Evolutionary conservation across 2,329 filamentous ascomycete genomes (phyloP).

Genomic region (Colletotrichum agaves): DNA sequence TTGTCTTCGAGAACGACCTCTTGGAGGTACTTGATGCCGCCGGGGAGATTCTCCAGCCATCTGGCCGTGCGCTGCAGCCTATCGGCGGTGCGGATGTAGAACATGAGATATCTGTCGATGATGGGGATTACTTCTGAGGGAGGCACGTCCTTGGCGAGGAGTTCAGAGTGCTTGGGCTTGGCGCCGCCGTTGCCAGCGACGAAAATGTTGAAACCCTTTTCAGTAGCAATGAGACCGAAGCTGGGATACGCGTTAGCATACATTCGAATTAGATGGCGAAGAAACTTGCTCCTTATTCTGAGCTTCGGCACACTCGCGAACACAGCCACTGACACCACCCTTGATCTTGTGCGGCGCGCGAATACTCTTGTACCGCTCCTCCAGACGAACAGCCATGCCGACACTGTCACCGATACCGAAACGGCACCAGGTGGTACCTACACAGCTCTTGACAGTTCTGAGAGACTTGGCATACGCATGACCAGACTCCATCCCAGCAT

Average conservation of each 20-base stretch:
- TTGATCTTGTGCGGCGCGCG: constrained; percentile 92
- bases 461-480: constrained; percentile 92
- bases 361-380: constrained; percentile 93
- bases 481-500: constrained; percentile 89
- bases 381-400: constrained; percentile 86
- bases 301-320: constrained; percentile 92
- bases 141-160: constrained; percentile 87
- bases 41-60: constrained; percentile 87
- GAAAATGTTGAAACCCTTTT: constrained; percentile 94
- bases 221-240: constrained; percentile 90
- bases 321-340: constrained; percentile 88
- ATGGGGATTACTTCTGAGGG: constrained; percentile 85
- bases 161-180: constrained; percentile 82
- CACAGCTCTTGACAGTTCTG: constrained; percentile 90
- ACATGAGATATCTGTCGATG: constrained; percentile 88
- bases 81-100: constrained; percentile 94
- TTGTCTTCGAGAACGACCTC: constrained; percentile 88
- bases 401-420: constrained; percentile 92
- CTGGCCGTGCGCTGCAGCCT: constrained; percentile 88
- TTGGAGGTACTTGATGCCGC: constrained; percentile 83
- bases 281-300: constrained; percentile 84
- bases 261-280: not conserved
- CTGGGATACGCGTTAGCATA: constrained; percentile 52
- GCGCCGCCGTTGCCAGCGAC: constrained; percentile 91
- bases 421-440: constrained; percentile 91